These are phyloP conservation scores for Aegilops longissima DNA, from an alignment of 176 grass and related monocot genomes.

Conservation along the genomic window DNA sequence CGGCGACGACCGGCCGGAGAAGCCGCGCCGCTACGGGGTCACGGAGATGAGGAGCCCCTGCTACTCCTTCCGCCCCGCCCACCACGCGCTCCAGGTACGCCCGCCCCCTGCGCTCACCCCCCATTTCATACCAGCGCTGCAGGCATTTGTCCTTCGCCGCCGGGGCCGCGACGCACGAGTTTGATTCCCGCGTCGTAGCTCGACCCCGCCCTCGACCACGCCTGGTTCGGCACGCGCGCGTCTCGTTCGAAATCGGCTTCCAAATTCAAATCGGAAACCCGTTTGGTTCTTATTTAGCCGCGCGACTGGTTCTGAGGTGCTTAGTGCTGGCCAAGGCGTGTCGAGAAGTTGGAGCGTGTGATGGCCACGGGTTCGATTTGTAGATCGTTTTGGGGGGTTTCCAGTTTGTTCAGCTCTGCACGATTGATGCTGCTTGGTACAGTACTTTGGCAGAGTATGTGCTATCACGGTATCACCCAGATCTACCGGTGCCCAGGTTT, in stretches of 20 bases:
- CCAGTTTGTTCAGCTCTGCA: neutral
- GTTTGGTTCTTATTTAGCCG: too few species aligned
- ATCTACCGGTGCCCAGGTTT: neutral
- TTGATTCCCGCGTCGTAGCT: neutral
- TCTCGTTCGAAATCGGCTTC: too few species aligned
- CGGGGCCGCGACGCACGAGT: neutral
- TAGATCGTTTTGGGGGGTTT: too few species aligned
- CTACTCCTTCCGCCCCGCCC: conserved; percentile 62
- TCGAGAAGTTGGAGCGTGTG: neutral
- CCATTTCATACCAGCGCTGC: neutral
- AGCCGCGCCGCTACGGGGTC: conserved; percentile 82
- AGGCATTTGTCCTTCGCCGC: neutral
- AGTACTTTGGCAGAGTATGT: neutral
- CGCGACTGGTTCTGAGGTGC: too few species aligned
- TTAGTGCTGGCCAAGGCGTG: neutral
- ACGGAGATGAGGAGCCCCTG: conserved; percentile 89
- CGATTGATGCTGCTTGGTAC: neutral
- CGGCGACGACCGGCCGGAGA: conserved; percentile 72
- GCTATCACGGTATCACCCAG: too few species aligned
- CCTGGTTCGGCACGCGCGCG: too few species aligned
- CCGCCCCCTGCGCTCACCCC: too few species aligned
- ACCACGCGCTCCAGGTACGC: conserved; percentile 61
- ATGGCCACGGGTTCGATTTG: too few species aligned
- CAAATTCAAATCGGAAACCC: too few species aligned
- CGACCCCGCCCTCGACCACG: neutral